A percentile compares a stretch with the other conserved stretches of the same genome.
Conservation (phyloP, 2,329 filamentous ascomycete genomes). For the Paraconiothyrium sp. region DNA sequence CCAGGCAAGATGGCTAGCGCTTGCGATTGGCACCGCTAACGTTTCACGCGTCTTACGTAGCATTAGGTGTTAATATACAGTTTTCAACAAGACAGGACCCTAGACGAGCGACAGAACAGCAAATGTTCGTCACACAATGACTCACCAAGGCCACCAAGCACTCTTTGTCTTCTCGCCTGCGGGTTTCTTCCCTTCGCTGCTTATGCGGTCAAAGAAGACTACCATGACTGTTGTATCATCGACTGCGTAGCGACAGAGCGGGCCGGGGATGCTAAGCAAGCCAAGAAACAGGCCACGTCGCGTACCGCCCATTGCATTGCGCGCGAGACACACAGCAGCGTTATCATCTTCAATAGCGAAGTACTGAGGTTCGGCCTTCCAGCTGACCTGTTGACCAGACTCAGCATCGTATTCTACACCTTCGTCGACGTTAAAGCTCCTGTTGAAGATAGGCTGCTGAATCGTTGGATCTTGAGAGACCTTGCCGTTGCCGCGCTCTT, state of each 20-base stretch:
- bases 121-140: neutral
- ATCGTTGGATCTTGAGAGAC: constrained; percentile 31
- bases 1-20: neutral
- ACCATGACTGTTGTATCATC: constrained; percentile 65
- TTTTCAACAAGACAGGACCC: neutral
- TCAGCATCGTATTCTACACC: constrained; percentile 46
- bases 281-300: constrained; percentile 52
- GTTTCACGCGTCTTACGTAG: constrained; percentile 10
- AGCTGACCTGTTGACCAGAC: constrained; percentile 50
- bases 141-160: constrained; percentile 29
- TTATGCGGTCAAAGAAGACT: constrained; percentile 60
- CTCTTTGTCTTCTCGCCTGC: constrained; percentile 19
- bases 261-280: constrained; percentile 44
- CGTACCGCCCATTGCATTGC: constrained; percentile 63
- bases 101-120: neutral
- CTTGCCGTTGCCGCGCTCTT: constrained; percentile 35
- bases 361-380: constrained; percentile 53
- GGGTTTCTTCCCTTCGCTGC: constrained; percentile 1
- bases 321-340: constrained; percentile 59
- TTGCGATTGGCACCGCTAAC: constrained; percentile 1
- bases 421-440: constrained; percentile 34
- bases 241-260: constrained; percentile 52
- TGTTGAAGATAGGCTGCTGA: constrained; percentile 18
- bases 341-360: constrained; percentile 63
- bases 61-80: neutral